phyloP scores from a whole-genome alignment of 2,329 filamentous ascomycete species.

The Bipolaris zeicola region DNA sequence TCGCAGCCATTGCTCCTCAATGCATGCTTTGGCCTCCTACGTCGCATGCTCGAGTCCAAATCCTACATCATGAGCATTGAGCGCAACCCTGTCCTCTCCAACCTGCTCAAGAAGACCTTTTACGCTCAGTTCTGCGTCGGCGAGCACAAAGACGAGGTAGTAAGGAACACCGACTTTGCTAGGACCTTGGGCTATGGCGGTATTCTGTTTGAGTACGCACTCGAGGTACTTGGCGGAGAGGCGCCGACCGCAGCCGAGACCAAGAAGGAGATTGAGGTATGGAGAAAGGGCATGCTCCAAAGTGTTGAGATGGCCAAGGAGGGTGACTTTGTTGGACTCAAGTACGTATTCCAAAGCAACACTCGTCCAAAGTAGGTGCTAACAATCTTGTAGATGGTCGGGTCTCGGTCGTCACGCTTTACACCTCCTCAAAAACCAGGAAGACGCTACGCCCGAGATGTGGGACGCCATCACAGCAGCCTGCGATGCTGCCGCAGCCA shows the following conservation, averaged over 20 bases:
- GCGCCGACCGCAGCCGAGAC: conserved; percentile 61
- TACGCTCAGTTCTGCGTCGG: conserved; percentile 93
- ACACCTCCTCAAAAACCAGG: conserved; percentile 66
- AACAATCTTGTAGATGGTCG: conserved; percentile 64
- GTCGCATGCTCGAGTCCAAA: conserved; percentile 70
- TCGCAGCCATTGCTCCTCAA: conserved; percentile 71
- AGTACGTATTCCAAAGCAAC: conserved; percentile 42
- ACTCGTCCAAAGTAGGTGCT: conserved; percentile 10
- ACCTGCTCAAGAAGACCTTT: conserved; percentile 78
- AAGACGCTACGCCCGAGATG: conserved; percentile 68
- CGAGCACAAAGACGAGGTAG: conserved; percentile 71
- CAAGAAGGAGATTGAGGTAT: conserved; percentile 68
- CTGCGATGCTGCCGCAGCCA: conserved; percentile 71
- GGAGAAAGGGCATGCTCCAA: conserved; percentile 75
- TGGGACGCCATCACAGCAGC: conserved; percentile 73
- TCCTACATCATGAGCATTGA: conserved; percentile 74
- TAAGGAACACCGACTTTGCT: conserved; percentile 62
- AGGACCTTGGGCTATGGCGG: conserved; percentile 83
- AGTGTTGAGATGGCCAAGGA: conserved; percentile 64
- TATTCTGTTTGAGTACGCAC: conserved; percentile 83
- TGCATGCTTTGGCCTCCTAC: conserved; percentile 72
- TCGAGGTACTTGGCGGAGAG: conserved; percentile 74
- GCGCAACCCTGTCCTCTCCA: conserved; percentile 71
- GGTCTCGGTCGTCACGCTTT: conserved; percentile 79
- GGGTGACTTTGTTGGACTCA: conserved; percentile 62